phyloP scores from a whole-genome alignment of 768 basidiomycete species.

The Phylloporus arenicola region DNA sequence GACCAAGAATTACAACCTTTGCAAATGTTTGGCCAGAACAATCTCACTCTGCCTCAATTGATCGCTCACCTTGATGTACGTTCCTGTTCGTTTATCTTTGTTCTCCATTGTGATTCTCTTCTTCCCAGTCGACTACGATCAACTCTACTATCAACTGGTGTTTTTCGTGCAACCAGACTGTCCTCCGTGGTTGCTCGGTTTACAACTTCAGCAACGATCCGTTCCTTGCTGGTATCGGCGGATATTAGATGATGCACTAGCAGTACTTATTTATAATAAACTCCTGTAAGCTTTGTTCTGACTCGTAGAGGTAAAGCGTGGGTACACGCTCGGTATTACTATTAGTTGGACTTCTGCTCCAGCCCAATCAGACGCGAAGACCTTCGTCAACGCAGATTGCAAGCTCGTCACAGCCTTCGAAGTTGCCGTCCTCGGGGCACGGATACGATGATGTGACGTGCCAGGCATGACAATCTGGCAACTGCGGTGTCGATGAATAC shows the following conservation, averaged over 20 bases:
- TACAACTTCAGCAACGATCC: constrained; percentile 26
- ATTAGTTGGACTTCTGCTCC: too few relatives aligned
- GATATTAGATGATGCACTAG: not conserved
- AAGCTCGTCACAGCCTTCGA: too few relatives aligned
- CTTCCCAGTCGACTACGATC: constrained; percentile 18
- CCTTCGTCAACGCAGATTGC: too few relatives aligned
- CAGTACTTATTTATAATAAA: not conserved
- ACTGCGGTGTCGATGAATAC: not conserved
- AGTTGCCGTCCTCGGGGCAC: too few relatives aligned
- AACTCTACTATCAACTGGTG: constrained; percentile 33
- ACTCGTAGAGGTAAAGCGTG: not conserved
- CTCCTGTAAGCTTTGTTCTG: not conserved
- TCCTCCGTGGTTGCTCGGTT: constrained; percentile 28
- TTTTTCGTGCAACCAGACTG: constrained; percentile 29
- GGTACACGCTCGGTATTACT: too few relatives aligned
- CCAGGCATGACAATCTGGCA: too few relatives aligned
- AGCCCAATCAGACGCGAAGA: too few relatives aligned
- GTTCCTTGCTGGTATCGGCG: constrained; percentile 31
- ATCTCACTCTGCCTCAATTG: constrained; percentile 16
- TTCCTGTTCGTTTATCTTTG: not conserved
- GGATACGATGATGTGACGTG: too few relatives aligned
- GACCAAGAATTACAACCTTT: constrained; percentile 52
- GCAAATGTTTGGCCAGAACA: constrained; percentile 55
- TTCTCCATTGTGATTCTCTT: not conserved
- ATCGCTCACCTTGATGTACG: constrained; percentile 18